A percentile compares a stretch with the other conserved stretches of the same genome.
Evolutionary conservation across 768 basidiomycete species (phyloP).

Genomic region (Pleurotus cornucopiae): DNA sequence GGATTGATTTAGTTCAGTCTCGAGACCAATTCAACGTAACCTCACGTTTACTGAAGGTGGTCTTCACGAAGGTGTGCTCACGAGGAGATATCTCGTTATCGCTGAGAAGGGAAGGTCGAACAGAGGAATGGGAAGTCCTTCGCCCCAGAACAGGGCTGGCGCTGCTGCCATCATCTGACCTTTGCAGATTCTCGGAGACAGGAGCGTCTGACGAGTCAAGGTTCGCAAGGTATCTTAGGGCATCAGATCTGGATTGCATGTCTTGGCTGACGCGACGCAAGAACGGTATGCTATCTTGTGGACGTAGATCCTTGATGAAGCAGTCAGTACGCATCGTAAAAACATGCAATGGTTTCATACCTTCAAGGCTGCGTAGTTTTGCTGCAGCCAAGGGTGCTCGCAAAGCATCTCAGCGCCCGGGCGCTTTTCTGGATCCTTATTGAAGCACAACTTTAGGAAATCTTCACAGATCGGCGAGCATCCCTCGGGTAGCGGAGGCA

Average conservation of each 20-base stretch:
- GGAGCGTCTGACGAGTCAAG: conserved; percentile 42
- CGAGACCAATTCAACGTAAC: conserved; percentile 10
- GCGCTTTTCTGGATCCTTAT: conserved; percentile 80
- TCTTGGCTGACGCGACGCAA: conserved; percentile 88
- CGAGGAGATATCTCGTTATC: conserved; percentile 56
- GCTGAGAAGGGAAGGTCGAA: conserved; percentile 26
- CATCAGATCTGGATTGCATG: conserved; percentile 62
- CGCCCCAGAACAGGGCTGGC: conserved; percentile 34
- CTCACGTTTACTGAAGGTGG: conserved; percentile 89
- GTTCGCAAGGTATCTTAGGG: conserved; percentile 47
- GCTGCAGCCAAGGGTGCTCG: conserved; percentile 88
- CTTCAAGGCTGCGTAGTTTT: conserved; percentile 74
- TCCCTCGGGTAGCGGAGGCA: conserved; percentile 80
- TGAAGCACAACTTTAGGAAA: conserved; percentile 85
- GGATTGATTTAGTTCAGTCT: conserved; percentile 8
- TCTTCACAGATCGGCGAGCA: conserved; percentile 73
- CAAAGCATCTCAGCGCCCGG: conserved; percentile 83
- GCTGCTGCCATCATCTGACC: conserved; percentile 29
- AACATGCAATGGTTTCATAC: conserved; percentile 33
- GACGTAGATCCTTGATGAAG: conserved; percentile 62
- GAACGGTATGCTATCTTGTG: conserved; percentile 95
- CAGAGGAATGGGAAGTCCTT: conserved; percentile 35
- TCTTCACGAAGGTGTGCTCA: conserved; percentile 86
- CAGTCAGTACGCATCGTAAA: not conserved
- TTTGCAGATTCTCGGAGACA: conserved; percentile 28